Evolutionary conservation across 129 eudicot species (phyloP).

Genomic region (Logfia minima): DNA sequence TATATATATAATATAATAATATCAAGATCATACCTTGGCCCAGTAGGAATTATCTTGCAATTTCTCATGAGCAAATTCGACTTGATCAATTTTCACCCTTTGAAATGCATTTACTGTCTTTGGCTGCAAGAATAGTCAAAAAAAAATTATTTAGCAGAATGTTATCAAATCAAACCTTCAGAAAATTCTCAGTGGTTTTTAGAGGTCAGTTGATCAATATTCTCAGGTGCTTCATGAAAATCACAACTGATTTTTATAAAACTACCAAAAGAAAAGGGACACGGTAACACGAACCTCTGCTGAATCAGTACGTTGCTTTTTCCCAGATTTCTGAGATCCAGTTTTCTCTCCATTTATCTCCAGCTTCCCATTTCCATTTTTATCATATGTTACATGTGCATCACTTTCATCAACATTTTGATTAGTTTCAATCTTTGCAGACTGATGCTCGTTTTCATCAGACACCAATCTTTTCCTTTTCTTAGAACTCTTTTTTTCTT

Average conservation of each 20-base stretch:
- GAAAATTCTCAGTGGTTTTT: background rate
- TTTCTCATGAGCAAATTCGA: slow-evolving; percentile 72
- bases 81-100: slow-evolving; percentile 79
- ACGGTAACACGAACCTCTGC: slow-evolving; percentile 55
- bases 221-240: background rate
- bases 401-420: slow-evolving; percentile 40
- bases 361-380: slow-evolving; percentile 19
- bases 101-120: slow-evolving; percentile 51
- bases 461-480: slow-evolving; percentile 52
- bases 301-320: slow-evolving; percentile 49
- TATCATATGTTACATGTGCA: slow-evolving; percentile 29
- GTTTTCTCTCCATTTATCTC: slow-evolving; percentile 30
- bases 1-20: background rate
- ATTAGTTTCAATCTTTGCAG: slow-evolving; percentile 33
- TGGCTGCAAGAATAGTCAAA: no score
- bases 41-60: slow-evolving; percentile 75
- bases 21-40: slow-evolving; percentile 63
- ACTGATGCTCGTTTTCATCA: slow-evolving; percentile 38
- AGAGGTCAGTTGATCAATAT: background rate
- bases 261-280: background rate
- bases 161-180: background rate
- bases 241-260: background rate
- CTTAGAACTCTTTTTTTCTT: slow-evolving; percentile 55
- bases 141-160: no score
- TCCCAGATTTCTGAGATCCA: slow-evolving; percentile 34